Conservation (phyloP, 768 basidiomycete species). For the Pleurotus pulmonarius region DNA sequence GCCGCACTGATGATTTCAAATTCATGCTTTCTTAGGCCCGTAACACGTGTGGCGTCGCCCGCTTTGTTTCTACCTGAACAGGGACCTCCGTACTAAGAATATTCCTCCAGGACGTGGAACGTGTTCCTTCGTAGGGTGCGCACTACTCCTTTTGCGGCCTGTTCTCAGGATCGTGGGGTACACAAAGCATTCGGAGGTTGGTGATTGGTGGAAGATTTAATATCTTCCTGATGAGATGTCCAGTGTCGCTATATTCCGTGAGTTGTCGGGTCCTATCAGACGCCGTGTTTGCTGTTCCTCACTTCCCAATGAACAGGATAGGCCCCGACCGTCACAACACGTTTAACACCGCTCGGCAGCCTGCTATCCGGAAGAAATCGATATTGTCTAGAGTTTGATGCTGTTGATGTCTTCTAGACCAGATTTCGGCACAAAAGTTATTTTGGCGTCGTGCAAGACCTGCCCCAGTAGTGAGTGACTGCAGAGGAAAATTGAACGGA, state of each 20-base stretch:
- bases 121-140: background rate
- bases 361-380: no score
- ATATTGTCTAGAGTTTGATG: no score
- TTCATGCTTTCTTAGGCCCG: background rate
- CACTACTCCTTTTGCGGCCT: background rate
- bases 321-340: no score
- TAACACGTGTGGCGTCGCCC: slow-evolving; percentile 2
- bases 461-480: no score
- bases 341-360: no score
- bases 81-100: background rate
- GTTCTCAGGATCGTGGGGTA: background rate
- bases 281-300: no score
- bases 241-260: background rate
- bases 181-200: background rate
- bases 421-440: no score
- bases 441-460: no score
- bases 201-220: background rate
- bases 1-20: background rate
- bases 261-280: no score
- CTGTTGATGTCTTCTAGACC: no score
- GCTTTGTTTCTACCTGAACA: background rate
- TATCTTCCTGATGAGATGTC: background rate
- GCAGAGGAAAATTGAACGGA: no score
- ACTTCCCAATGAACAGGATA: no score
- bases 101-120: background rate